Base-by-base conservation (phyloP, 139 green algal genomes). In the Ettlia oleoabundans region DNA sequence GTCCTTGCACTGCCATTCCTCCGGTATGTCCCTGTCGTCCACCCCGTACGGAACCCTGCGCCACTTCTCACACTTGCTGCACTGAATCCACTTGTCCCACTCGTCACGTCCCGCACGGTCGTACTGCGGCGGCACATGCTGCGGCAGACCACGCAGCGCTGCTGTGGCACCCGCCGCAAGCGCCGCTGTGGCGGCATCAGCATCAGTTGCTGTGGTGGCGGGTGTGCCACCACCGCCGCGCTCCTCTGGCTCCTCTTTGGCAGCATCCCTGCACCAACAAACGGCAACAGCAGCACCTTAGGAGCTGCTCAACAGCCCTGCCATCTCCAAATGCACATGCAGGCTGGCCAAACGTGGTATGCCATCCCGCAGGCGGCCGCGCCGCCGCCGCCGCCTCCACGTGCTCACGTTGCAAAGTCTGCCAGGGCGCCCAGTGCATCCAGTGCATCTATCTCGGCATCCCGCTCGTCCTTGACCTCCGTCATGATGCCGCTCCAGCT, bases 41-140 rank as follows among this genome's bases (percentile, higher is more conserved):
- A 97, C 37, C 42, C 82, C 83, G 67, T 86, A 95, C 0, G 94
- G 94, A 37, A 95, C 93, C 90, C 94, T 93, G 38, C 94, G 89
- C 94, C 94, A 97, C 81, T 95, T 94, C 64, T 88, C 86, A 80
- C 94, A 97, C 28, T 74, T 83, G 65, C 67, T 85, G 85, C 94
- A 97, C 70, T 97, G 94, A 15, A 97, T 92, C 94, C 94, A 97
- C 83, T 97, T 97, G 65, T 97, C 91, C 74, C 92, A 83, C 47
- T 89, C n/a, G n/a, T n/a, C 81, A 55, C 78, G 52, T 8, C 80
- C 80, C 51, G 76, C 64, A 37, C 82, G 35, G 42, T 87, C 76
- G 33, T 87, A 83, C 81, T 82, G 72, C 61, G 58, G 41, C 4
- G 76, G 79, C 67, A 87, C 51, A 2, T 69, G 63, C 53, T 66